These are phyloP conservation scores for Ophiosphaerella narmari DNA, from an alignment of 2,329 filamentous ascomycete species.

Conservation along the genomic window DNA sequence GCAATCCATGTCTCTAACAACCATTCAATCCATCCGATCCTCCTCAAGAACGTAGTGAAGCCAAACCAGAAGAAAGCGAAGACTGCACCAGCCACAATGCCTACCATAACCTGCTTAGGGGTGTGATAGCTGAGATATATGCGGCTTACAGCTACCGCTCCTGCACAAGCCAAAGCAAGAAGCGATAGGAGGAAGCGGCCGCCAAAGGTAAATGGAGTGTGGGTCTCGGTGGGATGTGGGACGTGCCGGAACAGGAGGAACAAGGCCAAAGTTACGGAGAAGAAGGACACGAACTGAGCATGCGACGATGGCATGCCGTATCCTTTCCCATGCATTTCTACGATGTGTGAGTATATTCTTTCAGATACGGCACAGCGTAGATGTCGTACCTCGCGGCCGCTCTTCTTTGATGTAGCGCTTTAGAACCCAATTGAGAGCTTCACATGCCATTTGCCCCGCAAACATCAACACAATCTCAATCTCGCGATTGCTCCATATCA, in stretches of 20 bases:
- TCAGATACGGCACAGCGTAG: background rate
- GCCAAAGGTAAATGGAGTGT: constrained; percentile 61
- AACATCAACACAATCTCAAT: constrained; percentile 89
- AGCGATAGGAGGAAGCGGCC: constrained; percentile 63
- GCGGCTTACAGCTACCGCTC: constrained; percentile 73
- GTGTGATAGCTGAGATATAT: constrained; percentile 96
- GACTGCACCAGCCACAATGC: constrained; percentile 69
- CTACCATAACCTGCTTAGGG: constrained; percentile 81
- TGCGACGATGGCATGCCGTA: constrained; percentile 98
- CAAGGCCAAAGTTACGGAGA: constrained; percentile 79
- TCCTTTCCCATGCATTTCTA: constrained; percentile 80
- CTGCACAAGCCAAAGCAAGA: constrained; percentile 48
- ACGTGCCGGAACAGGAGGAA: constrained; percentile 82
- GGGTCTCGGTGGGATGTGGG: constrained; percentile 52
- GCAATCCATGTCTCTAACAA: constrained; percentile 68
- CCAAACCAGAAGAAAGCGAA: constrained; percentile 81
- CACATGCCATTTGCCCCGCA: constrained; percentile 86
- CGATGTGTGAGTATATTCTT: constrained; percentile 8
- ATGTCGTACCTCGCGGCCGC: constrained; percentile 71
- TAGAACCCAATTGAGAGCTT: constrained; percentile 84
- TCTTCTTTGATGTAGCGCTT: constrained; percentile 94
- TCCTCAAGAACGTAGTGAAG: constrained; percentile 68
- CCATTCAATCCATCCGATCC: constrained; percentile 73
- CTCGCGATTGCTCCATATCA: constrained; percentile 91
- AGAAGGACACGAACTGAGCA: constrained; percentile 92